Evolutionary conservation across 140 eudicot species (phyloP), one percentile per base, ranked within the genome.

Genomic region (Ambrosia hybrid): DNA sequence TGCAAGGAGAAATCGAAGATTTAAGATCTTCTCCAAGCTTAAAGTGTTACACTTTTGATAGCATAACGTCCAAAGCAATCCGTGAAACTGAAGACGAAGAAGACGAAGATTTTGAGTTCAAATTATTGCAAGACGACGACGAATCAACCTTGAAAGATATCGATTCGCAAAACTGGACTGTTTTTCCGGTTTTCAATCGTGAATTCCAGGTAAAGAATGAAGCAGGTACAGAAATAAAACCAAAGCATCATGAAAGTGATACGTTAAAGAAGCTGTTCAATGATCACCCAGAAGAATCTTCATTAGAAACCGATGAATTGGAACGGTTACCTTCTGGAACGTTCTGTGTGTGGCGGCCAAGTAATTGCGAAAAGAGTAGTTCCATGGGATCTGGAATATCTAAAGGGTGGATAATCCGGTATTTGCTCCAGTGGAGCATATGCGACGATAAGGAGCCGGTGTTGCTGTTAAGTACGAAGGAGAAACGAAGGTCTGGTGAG

Each of bases 401-500:
- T 11, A 82, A 52, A 74, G 6, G 65, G 64, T 74, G 78, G 78
- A 51, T 53, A 0, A 10, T 74, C 55, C 53, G 72, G 16, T 37
- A 90, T 74, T 68, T 90, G 79, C 72, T 87, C 30, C 72, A 81
- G 52, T 80, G 96, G 45, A 79, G 97, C 80, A 87, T 83, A 5
- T 85, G 95, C 34, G 95, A 90, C 9, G 97, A 92, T 6, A 85
- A 88, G 81, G 84, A 82, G 13, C 52, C 78, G 2, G 73, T 74
- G 58, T 73, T 85, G 53, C 73, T 81, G 48, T 37, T 85, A 4
- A 80, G 48, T 43, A 2, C 2, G 48, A 43, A 43, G 9, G 67
- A 17, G 7, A 73, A 51, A 53, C 67, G 53, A n/a, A 69, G 46
- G 4, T 53, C 78, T 51, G 49, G 70, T 0, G 78, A 38, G 10